Conservation (phyloP, 2,329 filamentous ascomycete species). For the Didymella sp. region DNA sequence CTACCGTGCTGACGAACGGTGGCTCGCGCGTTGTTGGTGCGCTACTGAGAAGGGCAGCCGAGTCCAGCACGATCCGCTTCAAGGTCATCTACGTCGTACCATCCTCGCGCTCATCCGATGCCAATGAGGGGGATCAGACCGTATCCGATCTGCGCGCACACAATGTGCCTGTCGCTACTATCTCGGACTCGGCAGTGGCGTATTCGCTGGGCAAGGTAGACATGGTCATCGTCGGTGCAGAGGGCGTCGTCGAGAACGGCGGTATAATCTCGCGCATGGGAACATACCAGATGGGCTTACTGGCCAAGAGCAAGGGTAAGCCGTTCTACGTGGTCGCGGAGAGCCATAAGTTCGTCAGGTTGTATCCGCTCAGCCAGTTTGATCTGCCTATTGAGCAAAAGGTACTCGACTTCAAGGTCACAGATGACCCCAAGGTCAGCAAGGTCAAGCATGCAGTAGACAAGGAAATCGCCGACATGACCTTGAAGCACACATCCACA, state of each 20-base stretch:
- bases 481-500: constrained; percentile 30
- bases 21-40: constrained; percentile 84
- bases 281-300: constrained; percentile 81
- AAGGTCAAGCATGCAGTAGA: constrained; percentile 56
- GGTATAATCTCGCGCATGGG: constrained; percentile 90
- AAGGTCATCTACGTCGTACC: constrained; percentile 74
- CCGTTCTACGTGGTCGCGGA: constrained; percentile 92
- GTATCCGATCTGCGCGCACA: constrained; percentile 73
- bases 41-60: constrained; percentile 75
- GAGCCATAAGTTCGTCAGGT: constrained; percentile 93
- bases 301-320: constrained; percentile 75
- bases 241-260: constrained; percentile 93
- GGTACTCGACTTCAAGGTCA: constrained; percentile 74
- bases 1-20: constrained; percentile 87
- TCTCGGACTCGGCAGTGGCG: constrained; percentile 76
- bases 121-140: constrained; percentile 70
- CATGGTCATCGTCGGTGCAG: constrained; percentile 70
- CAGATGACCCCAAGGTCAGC: constrained; percentile 43
- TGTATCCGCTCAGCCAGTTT: constrained; percentile 82
- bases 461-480: constrained; percentile 43
- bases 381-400: constrained; percentile 82
- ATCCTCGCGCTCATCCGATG: constrained; percentile 44
- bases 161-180: constrained; percentile 83
- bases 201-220: constrained; percentile 80
- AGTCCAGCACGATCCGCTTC: constrained; percentile 72